These are phyloP conservation scores for Acacia acuminata DNA, from an alignment of 306 rosid genomes.

Conservation along the genomic window DNA sequence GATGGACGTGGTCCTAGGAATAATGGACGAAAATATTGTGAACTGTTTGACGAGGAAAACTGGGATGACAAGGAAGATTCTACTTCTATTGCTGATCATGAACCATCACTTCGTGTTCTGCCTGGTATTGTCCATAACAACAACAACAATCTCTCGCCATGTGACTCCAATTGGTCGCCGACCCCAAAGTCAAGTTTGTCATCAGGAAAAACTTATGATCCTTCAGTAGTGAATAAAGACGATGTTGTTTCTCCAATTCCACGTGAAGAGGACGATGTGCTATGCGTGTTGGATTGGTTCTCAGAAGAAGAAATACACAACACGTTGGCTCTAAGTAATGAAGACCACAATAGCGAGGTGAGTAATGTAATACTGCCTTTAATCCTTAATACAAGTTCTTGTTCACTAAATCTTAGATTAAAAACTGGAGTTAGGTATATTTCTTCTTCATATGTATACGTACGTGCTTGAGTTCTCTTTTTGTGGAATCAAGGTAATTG, in stretches of 20 bases:
- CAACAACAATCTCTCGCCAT: neutral
- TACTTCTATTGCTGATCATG: neutral
- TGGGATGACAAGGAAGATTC: conserved; percentile 48
- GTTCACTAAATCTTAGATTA: too few species aligned
- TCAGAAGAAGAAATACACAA: conserved; percentile 16
- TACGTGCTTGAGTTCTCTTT: neutral
- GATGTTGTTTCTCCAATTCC: conserved; percentile 2
- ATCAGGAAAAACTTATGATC: conserved; percentile 30
- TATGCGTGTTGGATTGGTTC: conserved; percentile 18
- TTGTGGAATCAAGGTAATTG: neutral
- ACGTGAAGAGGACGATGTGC: conserved; percentile 30
- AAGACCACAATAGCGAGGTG: conserved; percentile 31
- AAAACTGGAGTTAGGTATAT: too few species aligned
- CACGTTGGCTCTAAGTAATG: neutral
- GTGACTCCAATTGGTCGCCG: neutral
- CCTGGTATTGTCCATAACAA: neutral
- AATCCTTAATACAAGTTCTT: too few species aligned
- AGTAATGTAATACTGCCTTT: neutral
- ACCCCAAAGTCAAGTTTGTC: conserved; percentile 13
- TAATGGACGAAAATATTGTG: conserved; percentile 61
- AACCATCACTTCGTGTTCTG: conserved; percentile 14
- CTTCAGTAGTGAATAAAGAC: conserved; percentile 3
- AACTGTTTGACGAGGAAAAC: conserved; percentile 65
- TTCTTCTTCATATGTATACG: neutral
- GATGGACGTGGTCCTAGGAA: conserved; percentile 74